phyloP scores from a whole-genome alignment of 2,329 filamentous ascomycete genomes.

The Trichoderma sp. region DNA sequence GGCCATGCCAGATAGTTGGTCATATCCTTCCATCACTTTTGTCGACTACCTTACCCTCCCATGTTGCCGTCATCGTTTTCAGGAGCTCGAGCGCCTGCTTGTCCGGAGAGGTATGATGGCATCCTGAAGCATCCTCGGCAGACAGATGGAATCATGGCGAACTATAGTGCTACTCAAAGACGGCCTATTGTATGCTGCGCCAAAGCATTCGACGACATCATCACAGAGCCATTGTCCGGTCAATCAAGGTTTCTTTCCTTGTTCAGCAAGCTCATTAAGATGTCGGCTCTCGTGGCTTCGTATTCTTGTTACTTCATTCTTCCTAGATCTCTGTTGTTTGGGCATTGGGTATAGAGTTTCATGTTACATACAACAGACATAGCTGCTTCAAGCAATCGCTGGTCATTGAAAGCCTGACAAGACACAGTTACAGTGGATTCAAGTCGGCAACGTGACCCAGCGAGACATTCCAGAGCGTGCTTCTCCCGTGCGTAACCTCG shows the following conservation, averaged over 20 bases:
- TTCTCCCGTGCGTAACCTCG: conserved; percentile 35
- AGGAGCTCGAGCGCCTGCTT: not conserved
- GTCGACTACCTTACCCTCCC: too few species aligned
- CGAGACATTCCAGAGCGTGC: conserved; percentile 34
- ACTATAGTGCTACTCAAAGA: not conserved
- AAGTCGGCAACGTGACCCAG: conserved; percentile 33
- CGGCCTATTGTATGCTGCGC: not conserved
- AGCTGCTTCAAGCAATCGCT: not conserved
- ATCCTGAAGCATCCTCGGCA: not conserved
- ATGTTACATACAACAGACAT: not conserved
- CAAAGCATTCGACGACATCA: too few species aligned
- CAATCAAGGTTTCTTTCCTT: not conserved
- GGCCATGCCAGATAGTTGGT: too few species aligned
- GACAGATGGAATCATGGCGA: not conserved
- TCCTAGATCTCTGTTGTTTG: not conserved
- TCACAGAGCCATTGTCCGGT: not conserved
- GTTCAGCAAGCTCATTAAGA: not conserved
- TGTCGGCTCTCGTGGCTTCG: too few species aligned
- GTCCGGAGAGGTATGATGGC: not conserved
- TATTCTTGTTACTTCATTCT: not conserved
- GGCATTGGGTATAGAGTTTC: not conserved
- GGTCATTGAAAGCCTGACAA: not conserved
- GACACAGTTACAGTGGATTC: conserved; percentile 28
- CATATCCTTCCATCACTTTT: too few species aligned
- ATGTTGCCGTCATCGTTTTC: too few species aligned